Base-by-base conservation (phyloP, 495 filamentous ascomycete genomes). In the Recurvomyces mirabilis region DNA sequence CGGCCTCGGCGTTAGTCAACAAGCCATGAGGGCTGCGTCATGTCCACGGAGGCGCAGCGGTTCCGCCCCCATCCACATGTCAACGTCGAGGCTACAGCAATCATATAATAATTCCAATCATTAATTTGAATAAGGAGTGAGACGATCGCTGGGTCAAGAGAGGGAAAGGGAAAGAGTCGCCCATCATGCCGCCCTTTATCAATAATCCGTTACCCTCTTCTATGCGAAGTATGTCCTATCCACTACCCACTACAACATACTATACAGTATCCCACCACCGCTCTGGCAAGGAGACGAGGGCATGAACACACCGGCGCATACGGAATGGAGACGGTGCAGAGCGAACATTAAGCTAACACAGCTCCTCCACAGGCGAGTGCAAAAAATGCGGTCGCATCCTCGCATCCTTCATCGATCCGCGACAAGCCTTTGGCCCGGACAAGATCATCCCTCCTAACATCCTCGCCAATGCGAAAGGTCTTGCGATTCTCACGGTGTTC, bases 391-490 rank as follows among this genome's bases (percentile, higher is more conserved):
- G 80, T 46, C 94, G 91, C 68, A 95, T 96, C 54, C 75, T 98
- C 35, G 74, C 85, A 29, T 94, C 89, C 4, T 98, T 98, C 56
- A 74, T 98, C 54, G 91, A 98, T 58, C 93, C 91, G 14, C 75
- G 76, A 52, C 91, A 96, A 71, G 70, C 93, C 11, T 95, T 96
- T 62, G 86, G 89, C 3, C 91, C 91, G 25, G 91, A 98, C 61
- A 96, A 96, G 65, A 77, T 98, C 58, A 98, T 98, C 60, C 91
- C 91, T 30, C 91, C 93, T 2, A 75, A 82, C 32, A 75, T 98
- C 54, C 76, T 98, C 49, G 79, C 84, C 31, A 79, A 81, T 56
- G 93, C 91, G 53, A 95, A 96, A 87, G 93, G 91, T 58, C 80
- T 98, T 43, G 91, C 93, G 3, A 79, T 98, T 51, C 75, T 98